A percentile compares a stretch with the other conserved stretches of the same genome.
Evolutionary conservation across 2,329 filamentous ascomycete genomes (phyloP).

Genomic region (Mycosphaerella sp.): DNA sequence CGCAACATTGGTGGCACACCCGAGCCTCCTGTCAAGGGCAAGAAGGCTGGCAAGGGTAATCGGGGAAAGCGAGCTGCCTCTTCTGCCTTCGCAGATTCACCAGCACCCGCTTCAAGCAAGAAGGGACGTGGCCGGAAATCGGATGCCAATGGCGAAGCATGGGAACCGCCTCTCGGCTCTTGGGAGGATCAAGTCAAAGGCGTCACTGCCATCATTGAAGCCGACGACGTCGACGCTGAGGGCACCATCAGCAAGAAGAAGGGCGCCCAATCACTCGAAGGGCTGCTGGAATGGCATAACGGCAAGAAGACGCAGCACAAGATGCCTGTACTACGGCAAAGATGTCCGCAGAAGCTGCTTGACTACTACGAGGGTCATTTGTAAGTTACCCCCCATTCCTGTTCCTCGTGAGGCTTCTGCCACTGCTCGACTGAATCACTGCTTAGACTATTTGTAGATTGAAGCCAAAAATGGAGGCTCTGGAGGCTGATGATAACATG

Average conservation of each 20-base stretch:
- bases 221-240: conserved; percentile 28
- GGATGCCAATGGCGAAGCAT: conserved; percentile 36
- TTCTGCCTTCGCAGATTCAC: conserved; percentile 23
- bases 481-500: conserved; percentile 9
- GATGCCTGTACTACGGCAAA: conserved; percentile 61
- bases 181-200: conserved; percentile 69
- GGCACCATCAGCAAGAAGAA: conserved; percentile 19
- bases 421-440: conserved; percentile 18
- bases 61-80: conserved; percentile 21
- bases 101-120: conserved; percentile 21
- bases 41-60: conserved; percentile 17
- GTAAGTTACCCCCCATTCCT: conserved; percentile 27
- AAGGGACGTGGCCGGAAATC: conserved; percentile 25
- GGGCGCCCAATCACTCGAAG: conserved; percentile 50
- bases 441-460: conserved; percentile 25
- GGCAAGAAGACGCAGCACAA: conserved; percentile 68
- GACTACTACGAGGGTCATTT: conserved; percentile 36
- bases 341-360: conserved; percentile 63
- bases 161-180: conserved; percentile 63
- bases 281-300: conserved; percentile 68
- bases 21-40: conserved; percentile 32
- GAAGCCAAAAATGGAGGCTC: conserved; percentile 18
- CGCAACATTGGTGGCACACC: conserved; percentile 56
- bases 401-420: not conserved
- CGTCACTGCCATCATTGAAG: conserved; percentile 67